Conservation (phyloP, 257 asterid genomes). For the Solanum pinnatisectum region DNA sequence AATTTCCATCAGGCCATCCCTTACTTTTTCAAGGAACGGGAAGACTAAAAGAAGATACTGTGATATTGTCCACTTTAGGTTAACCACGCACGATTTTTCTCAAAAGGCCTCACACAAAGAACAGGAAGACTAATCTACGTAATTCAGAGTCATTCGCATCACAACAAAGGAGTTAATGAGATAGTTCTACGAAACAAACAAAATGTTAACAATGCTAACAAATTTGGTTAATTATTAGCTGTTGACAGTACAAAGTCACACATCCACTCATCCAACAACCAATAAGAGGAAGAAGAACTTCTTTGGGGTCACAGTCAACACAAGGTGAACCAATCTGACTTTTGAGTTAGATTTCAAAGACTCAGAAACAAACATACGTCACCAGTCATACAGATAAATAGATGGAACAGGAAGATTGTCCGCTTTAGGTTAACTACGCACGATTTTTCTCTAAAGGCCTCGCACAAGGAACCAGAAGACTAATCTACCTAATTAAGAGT, state of each 20-base stretch:
- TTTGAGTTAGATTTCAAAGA: not conserved
- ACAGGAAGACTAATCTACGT: not conserved
- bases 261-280: not conserved
- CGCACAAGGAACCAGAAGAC: not conserved
- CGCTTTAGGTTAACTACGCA: not conserved
- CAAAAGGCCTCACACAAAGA: not conserved
- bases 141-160: not conserved
- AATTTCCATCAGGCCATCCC: not conserved
- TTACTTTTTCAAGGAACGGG: not conserved
- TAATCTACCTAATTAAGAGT: not conserved
- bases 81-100: not conserved
- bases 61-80: not conserved
- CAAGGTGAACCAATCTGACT: not conserved
- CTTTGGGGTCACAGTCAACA: not conserved
- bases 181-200: not conserved
- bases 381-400: not conserved
- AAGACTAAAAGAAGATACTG: not conserved
- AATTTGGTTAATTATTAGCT: not conserved
- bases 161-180: not conserved
- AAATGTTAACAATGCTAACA: not conserved
- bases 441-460: not conserved
- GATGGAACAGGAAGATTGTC: not conserved
- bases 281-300: not conserved
- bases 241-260: not conserved
- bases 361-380: not conserved